Base-by-base conservation (phyloP, 208 protist species). In the Trypanosoma conorhini region DNA sequence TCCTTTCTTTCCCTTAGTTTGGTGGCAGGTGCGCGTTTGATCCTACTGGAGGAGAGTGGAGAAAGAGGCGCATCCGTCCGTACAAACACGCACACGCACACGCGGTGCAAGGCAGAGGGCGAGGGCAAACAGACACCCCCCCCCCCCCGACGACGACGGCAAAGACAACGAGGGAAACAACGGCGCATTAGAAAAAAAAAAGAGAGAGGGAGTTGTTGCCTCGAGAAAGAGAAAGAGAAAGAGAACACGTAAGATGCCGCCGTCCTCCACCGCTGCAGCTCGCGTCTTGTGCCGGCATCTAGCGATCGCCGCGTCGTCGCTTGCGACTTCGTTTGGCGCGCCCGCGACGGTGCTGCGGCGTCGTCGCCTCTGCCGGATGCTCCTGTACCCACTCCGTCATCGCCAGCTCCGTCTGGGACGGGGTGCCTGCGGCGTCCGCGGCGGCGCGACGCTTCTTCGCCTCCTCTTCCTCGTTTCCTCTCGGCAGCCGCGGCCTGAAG, bases 321-420 rank as follows among this genome's bases (percentile, higher is more conserved):
- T 15, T 59, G 3, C 55, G 22, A 3, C 4, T 0, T 1, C 28
- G 19, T 21, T 30, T 59, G 8, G 4, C 30, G 19, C 55, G 28
- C 28, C 35, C 35, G 21, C 17, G 59, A 31, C 35, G 33, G 21
- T 33, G 21, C 33, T 64, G 33, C 31, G 30, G 35, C 31, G 30
- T 9, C 55, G 44, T 17, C 33, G 31, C 30, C 15, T 35, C 31
- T n/a, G 22, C 28, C 15, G 21, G 15, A 3, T 58, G 31, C 30
- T 67, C 62, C 30, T 57, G 30, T 7, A 67, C 62, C 62, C 62
- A 67, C 30, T 46, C 31, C 17, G n/a, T 54, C 50, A 54, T 54
- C 12, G 12, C 17, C 22, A 54, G 12, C 17, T 24, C 22, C 50
- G 50, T 24, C 17, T 9, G 22, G 19, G 22, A 54, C 50, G 50